Base-by-base conservation (phyloP, 306 rosid genomes). In the Pachyrhizus erosus region DNA sequence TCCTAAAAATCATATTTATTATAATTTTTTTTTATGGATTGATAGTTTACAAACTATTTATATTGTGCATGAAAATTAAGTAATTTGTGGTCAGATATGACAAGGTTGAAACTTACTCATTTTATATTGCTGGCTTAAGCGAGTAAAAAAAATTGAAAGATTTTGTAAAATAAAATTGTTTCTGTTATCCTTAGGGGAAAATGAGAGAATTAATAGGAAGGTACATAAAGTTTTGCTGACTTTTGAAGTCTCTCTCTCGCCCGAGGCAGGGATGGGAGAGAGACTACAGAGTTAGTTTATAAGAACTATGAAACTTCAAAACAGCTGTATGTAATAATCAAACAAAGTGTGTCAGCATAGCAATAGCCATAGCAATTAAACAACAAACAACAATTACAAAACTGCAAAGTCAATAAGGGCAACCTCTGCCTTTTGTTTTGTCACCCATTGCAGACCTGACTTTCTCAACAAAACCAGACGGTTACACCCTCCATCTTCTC, bases 361-460 rank as follows among this genome's bases (percentile, higher is more conserved):
- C 78, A 80, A 29, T 43, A n/a, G n/a, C n/a, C n/a, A n/a, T n/a
- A n/a, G n/a, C n/a, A n/a, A n/a, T n/a, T n/a, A n/a, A n/a, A n/a
- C n/a, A n/a, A n/a, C 4, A 58, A 83, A 79, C 72, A 80, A 83
- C 26, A 51, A 78, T 67, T 51, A 84, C 39, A 67, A 70, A 80
- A 84, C 82, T 78, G 89, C 86, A 81, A 87, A 91, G 96, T 91
- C 96, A 91, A 91, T 67, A 89, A 88, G 93, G 88, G 96, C 89
- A 88, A 83, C 80, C 89, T 83, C 66, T 57, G 60, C 79, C 79
- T 81, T 86, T 84, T 78, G 84, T 81, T 86, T 84, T 78, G 84
- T 80, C 84, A 54, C 75, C 75, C 89, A 85, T 90, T 60, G 76
- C 79, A 78, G 62, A 84, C 78, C 79, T 76, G 90, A 83, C 92